A percentile compares a stretch with the other conserved stretches of the same genome.
Evolutionary conservation across 208 protist species (phyloP).

Genomic region (Sergeia podlipaevii): DNA sequence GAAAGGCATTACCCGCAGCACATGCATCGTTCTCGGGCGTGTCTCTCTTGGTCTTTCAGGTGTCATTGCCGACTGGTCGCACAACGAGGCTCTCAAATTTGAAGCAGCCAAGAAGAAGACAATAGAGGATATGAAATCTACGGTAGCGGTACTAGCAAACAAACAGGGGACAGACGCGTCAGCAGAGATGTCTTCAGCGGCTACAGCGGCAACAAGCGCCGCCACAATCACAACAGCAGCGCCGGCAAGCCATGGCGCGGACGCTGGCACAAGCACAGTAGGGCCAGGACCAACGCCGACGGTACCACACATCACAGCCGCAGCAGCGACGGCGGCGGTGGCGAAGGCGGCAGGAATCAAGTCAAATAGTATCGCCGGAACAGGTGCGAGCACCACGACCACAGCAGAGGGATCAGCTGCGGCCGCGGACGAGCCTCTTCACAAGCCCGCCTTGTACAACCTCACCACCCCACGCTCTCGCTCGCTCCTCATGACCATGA

Average conservation of each 20-base stretch:
- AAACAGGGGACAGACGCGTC: conserved; percentile 6
- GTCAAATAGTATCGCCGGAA: not conserved
- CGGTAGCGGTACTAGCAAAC: not conserved
- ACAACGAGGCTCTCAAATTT: conserved; percentile 26
- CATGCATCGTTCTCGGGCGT: conserved; percentile 75
- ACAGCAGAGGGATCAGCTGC: not conserved
- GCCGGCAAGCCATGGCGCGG: no score
- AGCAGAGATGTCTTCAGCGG: conserved; percentile 1
- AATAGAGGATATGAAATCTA: not conserved
- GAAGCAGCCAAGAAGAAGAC: conserved; percentile 17
- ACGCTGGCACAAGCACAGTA: conserved; percentile 3
- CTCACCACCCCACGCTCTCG: conserved; percentile 68
- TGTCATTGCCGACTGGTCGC: conserved; percentile 62
- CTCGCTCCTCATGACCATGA: conserved; percentile 51
- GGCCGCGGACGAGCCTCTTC: not conserved
- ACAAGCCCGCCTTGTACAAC: conserved; percentile 10
- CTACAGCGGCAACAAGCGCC: not conserved
- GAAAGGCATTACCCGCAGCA: conserved; percentile 42
- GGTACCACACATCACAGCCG: not conserved
- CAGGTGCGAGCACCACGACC: not conserved
- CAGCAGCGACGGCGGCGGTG: not conserved
- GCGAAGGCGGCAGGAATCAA: not conserved
- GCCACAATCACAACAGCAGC: not conserved
- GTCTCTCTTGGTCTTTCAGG: conserved; percentile 70
- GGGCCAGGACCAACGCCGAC: not conserved